phyloP scores from a whole-genome alignment of 345 rosid species.

The Eucalyptus erythrocorys region DNA sequence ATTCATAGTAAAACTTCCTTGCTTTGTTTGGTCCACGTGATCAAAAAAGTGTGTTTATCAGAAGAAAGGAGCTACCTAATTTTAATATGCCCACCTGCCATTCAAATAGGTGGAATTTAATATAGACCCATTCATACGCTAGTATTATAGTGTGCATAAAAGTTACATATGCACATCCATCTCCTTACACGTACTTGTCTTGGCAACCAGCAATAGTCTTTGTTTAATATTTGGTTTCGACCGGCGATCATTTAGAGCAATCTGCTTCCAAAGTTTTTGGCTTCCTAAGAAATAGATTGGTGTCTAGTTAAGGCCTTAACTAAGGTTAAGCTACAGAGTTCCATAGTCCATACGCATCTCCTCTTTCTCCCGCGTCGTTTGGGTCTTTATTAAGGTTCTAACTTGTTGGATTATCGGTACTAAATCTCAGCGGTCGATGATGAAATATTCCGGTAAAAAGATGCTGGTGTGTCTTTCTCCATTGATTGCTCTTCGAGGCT shows the following conservation, averaged over 20 bases:
- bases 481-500: no score
- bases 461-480: neutral
- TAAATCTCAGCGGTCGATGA: neutral
- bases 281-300: neutral
- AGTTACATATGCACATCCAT: neutral
- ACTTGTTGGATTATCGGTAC: fast-evolving
- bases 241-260: neutral
- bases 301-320: neutral
- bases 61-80: fast-evolving
- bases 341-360: neutral
- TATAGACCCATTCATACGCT: neutral
- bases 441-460: neutral
- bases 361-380: neutral
- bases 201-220: neutral
- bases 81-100: neutral
- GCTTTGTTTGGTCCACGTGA: neutral
- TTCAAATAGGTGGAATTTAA: neutral
- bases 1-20: neutral
- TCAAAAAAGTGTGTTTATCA: neutral
- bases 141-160: neutral
- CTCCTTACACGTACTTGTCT: neutral
- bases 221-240: neutral
- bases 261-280: neutral
- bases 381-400: neutral
- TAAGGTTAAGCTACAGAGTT: neutral